Evolutionary conservation across 495 filamentous ascomycete species (phyloP).

Genomic region (Tetracladium setigerum): DNA sequence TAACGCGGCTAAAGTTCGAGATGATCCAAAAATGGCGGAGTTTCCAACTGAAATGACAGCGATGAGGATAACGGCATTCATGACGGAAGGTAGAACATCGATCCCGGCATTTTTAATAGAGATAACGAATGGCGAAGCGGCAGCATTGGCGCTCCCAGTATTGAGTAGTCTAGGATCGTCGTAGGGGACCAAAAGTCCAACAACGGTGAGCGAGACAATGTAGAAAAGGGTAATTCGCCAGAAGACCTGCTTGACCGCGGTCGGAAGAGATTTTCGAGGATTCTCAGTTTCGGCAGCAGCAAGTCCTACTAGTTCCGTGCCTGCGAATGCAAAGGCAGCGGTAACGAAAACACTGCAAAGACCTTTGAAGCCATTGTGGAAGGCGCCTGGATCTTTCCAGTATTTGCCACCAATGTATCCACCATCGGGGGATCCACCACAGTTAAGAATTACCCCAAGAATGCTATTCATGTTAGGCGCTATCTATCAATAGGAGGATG

Average conservation of each 20-base stretch:
- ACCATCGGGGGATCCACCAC: slow-evolving; percentile 60
- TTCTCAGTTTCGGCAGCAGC: slow-evolving; percentile 84
- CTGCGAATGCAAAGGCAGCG: slow-evolving; percentile 85
- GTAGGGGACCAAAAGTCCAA: slow-evolving; percentile 72
- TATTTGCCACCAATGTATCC: slow-evolving; percentile 78
- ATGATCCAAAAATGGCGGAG: slow-evolving; percentile 79
- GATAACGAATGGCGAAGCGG: slow-evolving; percentile 84
- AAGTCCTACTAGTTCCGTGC: slow-evolving; percentile 89
- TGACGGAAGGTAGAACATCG: slow-evolving; percentile 64
- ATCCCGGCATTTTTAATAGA: slow-evolving; percentile 78
- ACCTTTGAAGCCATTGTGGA: slow-evolving; percentile 89
- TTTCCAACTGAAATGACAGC: slow-evolving; percentile 85
- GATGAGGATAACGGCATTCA: slow-evolving; percentile 87
- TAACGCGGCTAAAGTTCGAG: slow-evolving; percentile 76
- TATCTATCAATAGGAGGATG: neutral
- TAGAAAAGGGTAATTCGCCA: slow-evolving; percentile 93
- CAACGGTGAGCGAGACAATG: slow-evolving; percentile 61
- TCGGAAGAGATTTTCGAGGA: slow-evolving; percentile 78
- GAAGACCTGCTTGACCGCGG: slow-evolving; percentile 88
- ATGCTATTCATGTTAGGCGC: slow-evolving; percentile 30
- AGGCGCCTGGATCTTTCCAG: slow-evolving; percentile 83
- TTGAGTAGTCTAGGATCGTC: slow-evolving; percentile 50
- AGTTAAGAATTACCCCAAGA: slow-evolving; percentile 70
- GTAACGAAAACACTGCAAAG: slow-evolving; percentile 91
- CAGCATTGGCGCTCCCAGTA: slow-evolving; percentile 52